Evolutionary conservation across 75 land plant species (phyloP), one percentile per base, ranked within the genome.

Genomic region (Adiantum capillusveneris): DNA sequence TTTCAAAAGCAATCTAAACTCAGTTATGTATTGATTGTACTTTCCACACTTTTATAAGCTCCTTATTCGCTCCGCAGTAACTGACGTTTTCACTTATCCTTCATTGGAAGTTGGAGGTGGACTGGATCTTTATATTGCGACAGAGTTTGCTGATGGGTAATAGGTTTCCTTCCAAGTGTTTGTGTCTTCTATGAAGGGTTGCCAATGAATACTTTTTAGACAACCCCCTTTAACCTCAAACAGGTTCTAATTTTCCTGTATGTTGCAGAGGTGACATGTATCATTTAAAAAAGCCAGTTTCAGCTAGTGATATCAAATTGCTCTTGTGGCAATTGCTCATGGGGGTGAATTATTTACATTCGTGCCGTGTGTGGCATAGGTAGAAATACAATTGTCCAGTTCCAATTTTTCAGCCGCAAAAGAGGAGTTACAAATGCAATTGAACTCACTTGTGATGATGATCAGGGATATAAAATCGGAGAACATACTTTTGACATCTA

Each of bases 341-440:
- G 18, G 69, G 71, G 2, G 54, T 72, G 29, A 69, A 37, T 44
- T 72, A 72, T 30, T 57, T 72, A 55, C 75, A 72, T 41, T 52
- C 68, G 18, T 72, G 75, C 56, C 70, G 68, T 27, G 75, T 72
- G 14, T 72, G 75, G 75, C 75, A 72, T 62, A 72, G 75, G 75
- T 55, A 62, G 17, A 6, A 46, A 6, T 46, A 1, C 49, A 20
- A 46, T 6, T 6, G 49, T 17, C 21, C 14, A 6, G 3, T 2
- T 2, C 21, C 5, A 46, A 20, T 14, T 6, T 46, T 46, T 46
- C 14, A 6, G 14, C 14, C 21, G 5, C 14, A 14, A n/a, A 46
- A 7, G n/a, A n/a, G 17, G n/a, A 6, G 5, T 17, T 20, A 46
- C 5, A 6, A 20, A 20, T 20, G 5, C 14, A 14, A 46, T 46